These are phyloP conservation scores for Physcomitrellopsis africana DNA, from an alignment of 225 moss, liverwort and hornwort species.

Conservation along the genomic window DNA sequence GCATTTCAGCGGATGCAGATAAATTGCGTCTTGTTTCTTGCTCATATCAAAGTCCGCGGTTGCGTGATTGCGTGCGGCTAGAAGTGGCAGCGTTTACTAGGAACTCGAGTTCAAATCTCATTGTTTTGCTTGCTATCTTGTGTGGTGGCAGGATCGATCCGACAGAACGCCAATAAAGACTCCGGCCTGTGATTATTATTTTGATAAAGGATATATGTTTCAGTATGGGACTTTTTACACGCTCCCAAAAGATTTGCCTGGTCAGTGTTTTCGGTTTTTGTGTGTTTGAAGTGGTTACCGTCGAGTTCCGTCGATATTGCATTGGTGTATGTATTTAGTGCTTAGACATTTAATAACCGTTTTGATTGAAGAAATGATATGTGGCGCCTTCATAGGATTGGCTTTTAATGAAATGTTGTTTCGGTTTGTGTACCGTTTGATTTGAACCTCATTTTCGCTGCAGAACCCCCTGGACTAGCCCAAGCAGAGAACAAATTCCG, in stretches of 20 bases:
- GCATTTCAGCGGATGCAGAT: too few relatives aligned
- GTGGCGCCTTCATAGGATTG: too few relatives aligned
- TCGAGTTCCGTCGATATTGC: too few relatives aligned
- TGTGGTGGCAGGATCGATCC: conserved; percentile 55
- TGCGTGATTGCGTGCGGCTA: neutral
- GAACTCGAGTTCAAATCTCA: neutral
- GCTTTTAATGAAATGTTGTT: too few relatives aligned
- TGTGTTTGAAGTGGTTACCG: neutral
- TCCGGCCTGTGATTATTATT: conserved; percentile 80
- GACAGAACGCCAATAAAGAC: conserved; percentile 38
- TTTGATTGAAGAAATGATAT: too few relatives aligned
- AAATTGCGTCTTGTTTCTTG: too few relatives aligned
- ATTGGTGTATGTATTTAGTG: too few relatives aligned
- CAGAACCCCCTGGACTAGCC: conserved; percentile 53
- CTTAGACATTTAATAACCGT: too few relatives aligned
- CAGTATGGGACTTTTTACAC: conserved; percentile 81
- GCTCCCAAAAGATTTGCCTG: conserved; percentile 72
- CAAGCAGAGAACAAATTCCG: conserved; percentile 37
- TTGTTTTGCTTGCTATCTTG: neutral
- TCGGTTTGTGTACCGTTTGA: too few relatives aligned
- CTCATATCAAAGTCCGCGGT: too few relatives aligned
- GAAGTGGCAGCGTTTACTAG: neutral
- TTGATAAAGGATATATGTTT: conserved; percentile 83
- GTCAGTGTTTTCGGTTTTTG: conserved; percentile 21
- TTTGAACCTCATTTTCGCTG: neutral